phyloP scores from a whole-genome alignment of 1,284 basidiomycete species.

The Moniliella sp. region DNA sequence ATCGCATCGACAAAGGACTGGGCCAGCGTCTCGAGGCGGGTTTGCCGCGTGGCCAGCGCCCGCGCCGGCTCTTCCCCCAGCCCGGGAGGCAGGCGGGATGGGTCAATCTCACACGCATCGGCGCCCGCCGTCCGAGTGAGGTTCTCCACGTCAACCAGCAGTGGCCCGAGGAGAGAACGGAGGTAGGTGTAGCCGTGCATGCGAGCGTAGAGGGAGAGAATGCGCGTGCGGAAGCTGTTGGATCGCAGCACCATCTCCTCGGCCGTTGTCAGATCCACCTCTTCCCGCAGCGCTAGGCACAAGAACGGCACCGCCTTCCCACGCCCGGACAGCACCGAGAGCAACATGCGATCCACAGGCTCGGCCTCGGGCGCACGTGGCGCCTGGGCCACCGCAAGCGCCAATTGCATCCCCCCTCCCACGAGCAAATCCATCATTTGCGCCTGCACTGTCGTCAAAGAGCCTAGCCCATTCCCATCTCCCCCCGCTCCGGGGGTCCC shows the following conservation, averaged over 20 bases:
- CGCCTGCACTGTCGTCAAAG: constrained; percentile 9
- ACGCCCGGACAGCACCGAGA: constrained; percentile 21
- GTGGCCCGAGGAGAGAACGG: constrained; percentile 19
- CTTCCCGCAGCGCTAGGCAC: constrained; percentile 17
- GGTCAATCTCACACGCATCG: constrained; percentile 27
- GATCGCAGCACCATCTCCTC: constrained; percentile 28
- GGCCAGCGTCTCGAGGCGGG: constrained; percentile 18
- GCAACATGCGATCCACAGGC: constrained; percentile 13
- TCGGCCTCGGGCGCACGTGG: constrained; percentile 15
- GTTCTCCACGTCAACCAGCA: constrained; percentile 22
- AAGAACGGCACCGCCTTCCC: constrained; percentile 24
- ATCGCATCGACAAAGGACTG: constrained; percentile 25
- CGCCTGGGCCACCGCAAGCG: constrained; percentile 16
- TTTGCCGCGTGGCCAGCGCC: constrained; percentile 14
- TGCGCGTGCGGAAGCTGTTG: constrained; percentile 22
- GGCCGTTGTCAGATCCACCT: constrained; percentile 15
- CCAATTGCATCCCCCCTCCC: constrained; percentile 16
- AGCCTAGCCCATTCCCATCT: too few relatives aligned
- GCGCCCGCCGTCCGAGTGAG: constrained; percentile 16
- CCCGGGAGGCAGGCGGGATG: constrained; percentile 10
- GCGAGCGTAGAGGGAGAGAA: constrained; percentile 20
- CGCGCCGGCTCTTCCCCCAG: constrained; percentile 16
- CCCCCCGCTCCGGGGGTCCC: too few relatives aligned
- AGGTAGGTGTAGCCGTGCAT: constrained; percentile 29
- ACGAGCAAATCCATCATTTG: constrained; percentile 18